These are phyloP conservation scores for Discostella pseudostelligera DNA, from an alignment of 108 stramenopile genomes.

Conservation along the genomic window DNA sequence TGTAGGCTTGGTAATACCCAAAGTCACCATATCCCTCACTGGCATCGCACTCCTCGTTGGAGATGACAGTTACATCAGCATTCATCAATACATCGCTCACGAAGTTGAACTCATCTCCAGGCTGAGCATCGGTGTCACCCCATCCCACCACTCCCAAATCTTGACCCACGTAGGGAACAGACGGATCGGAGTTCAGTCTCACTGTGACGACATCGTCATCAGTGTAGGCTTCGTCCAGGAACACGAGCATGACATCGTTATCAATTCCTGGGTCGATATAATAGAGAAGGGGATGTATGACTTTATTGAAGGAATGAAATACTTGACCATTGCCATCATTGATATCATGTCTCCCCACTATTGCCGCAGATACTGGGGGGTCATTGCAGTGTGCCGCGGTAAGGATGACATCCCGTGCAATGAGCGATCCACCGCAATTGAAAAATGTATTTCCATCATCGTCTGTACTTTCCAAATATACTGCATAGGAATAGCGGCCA, in stretches of 20 bases:
- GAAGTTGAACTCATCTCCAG: not conserved
- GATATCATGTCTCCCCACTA: conserved; percentile 26
- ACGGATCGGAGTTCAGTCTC: conserved; percentile 37
- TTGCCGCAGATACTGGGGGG: not conserved
- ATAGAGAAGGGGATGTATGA: conserved; percentile 13
- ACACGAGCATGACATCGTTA: conserved; percentile 32
- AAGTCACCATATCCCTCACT: conserved; percentile 9
- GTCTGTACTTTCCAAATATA: conserved; percentile 10
- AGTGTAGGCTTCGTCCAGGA: not conserved
- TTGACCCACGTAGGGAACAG: conserved; percentile 28
- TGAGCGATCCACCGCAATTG: conserved; percentile 30
- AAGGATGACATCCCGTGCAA: conserved; percentile 33
- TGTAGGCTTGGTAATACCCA: conserved; percentile 14
- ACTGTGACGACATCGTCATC: conserved; percentile 4
- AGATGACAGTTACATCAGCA: conserved; percentile 24
- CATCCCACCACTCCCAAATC: conserved; percentile 55
- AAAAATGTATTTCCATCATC: not conserved
- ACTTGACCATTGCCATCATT: conserved; percentile 1
- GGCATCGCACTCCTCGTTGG: conserved; percentile 44
- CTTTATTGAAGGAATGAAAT: not conserved
- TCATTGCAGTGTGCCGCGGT: conserved; percentile 37
- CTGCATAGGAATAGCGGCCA: conserved; percentile 32
- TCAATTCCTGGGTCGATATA: conserved; percentile 4
- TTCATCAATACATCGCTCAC: conserved; percentile 19
- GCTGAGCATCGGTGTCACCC: conserved; percentile 26